Base-by-base conservation (phyloP, 257 asterid species). In the Przewalskia tangutica region DNA sequence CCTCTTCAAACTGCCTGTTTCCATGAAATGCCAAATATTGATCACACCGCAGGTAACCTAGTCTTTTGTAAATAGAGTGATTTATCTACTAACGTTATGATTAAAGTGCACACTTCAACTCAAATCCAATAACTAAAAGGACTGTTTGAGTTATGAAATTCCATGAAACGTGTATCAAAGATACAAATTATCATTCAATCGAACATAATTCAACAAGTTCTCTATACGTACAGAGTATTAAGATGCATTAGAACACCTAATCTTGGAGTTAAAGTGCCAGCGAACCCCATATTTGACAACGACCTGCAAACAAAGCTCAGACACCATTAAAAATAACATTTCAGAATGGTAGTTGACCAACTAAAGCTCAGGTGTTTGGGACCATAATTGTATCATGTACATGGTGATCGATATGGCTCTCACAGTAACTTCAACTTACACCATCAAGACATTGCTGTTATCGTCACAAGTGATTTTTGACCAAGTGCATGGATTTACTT, bases 401-500 rank as follows among this genome's bases (percentile, higher is more conserved):
- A 67, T 16, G n/a, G 71, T 79, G 58, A 77, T 54, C 44, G 50
- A 46, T 13, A 50, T 3, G 14, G 80, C 16, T 50, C 1, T n/a
- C 63, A 1, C 3, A 50, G 11, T 75, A 56, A 23, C 53, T 46
- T 56, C 77, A 83, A 80, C 97, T 85, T 93, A 95, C 98, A 95
- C 93, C 59, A 91, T 82, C 16, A 88, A 83, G 78, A 95, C 98
- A 83, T 89, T 83, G 86, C 75, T 63, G 79, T 12, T 87, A 66
- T 54, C 63, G 55, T 92, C 98, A 70, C 99, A 95, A 73, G 81
- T 89, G 53, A 95, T 89, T 85, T 90, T 92, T 79, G 97, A 89
- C 99, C 98, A 95, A 65, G 98, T 94, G 88, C 99, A 95, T 1
- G 99, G 99, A 83, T 89, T 89, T 68, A 94, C 99, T 88, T 84